These are phyloP conservation scores for Hypoxylon fragiforme DNA, from an alignment of 495 filamentous ascomycete genomes.

Conservation along the genomic window DNA sequence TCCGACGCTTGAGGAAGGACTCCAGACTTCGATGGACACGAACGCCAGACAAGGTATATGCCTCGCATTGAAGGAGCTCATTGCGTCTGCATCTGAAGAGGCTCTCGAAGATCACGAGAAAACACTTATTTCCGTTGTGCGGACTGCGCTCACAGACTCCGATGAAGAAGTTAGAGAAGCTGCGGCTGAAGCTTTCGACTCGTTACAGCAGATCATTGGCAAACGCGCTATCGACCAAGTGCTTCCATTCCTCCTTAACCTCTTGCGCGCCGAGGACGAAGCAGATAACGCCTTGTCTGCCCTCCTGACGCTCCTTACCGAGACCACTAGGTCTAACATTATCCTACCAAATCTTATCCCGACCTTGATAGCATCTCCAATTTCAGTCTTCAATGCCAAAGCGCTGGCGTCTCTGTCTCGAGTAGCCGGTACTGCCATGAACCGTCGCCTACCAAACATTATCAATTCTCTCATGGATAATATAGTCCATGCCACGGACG, in stretches of 20 bases:
- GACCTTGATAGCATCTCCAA: constrained; percentile 85
- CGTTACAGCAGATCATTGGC: constrained; percentile 87
- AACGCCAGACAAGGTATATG: constrained; percentile 97
- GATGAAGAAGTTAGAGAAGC: constrained; percentile 91
- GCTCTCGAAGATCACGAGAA: constrained; percentile 93
- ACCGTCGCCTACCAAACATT: constrained; percentile 81
- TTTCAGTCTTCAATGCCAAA: constrained; percentile 90
- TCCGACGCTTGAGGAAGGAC: constrained; percentile 89
- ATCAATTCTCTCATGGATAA: constrained; percentile 93
- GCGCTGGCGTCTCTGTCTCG: constrained; percentile 89
- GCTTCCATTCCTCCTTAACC: constrained; percentile 83
- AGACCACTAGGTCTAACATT: constrained; percentile 90
- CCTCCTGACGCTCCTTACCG: constrained; percentile 87
- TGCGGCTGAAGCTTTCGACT: constrained; percentile 95
- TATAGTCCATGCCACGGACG: constrained; percentile 76
- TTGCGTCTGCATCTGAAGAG: constrained; percentile 86
- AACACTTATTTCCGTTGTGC: constrained; percentile 89
- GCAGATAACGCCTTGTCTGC: constrained; percentile 92
- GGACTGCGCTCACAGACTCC: constrained; percentile 87
- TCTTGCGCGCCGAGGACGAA: constrained; percentile 80
- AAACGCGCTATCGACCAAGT: constrained; percentile 95
- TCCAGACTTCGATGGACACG: constrained; percentile 84
- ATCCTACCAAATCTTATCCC: constrained; percentile 96
- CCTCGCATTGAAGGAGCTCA: constrained; percentile 90
- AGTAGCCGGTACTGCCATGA: constrained; percentile 87